A percentile compares a stretch with the other conserved stretches of the same genome.
These are phyloP conservation scores for Fusarium tuaranense DNA, from an alignment of 2,329 filamentous ascomycete species.

Conservation along the genomic window DNA sequence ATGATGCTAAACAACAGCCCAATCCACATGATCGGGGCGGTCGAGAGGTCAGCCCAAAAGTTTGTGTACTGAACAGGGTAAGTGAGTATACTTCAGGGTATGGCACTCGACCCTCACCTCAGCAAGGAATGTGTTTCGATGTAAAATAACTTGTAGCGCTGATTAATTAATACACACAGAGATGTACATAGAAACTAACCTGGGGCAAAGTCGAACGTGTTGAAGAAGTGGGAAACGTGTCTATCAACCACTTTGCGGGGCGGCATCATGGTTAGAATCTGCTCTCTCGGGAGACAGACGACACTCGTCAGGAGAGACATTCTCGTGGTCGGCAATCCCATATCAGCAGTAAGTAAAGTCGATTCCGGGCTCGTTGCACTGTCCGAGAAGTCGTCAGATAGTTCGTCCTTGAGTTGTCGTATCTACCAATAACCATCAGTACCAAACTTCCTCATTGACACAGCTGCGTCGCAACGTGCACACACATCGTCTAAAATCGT, in stretches of 20 bases:
- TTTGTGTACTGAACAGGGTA: neutral
- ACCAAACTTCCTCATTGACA: neutral
- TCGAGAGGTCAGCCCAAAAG: neutral
- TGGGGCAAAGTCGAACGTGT: slow-evolving; percentile 27
- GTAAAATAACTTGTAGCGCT: neutral
- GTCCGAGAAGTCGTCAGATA: neutral
- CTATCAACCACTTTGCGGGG: slow-evolving; percentile 32
- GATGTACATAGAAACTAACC: neutral
- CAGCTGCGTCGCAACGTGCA: neutral
- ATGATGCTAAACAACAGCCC: slow-evolving; percentile 19
- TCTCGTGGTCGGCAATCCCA: neutral
- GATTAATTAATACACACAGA: too few species aligned
- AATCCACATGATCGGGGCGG: slow-evolving; percentile 14
- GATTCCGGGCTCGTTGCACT: neutral
- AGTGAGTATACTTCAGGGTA: neutral
- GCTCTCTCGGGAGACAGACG: slow-evolving; percentile 5
- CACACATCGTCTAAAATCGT: slow-evolving; percentile 22
- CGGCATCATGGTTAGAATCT: slow-evolving; percentile 28
- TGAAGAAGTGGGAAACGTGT: slow-evolving; percentile 35
- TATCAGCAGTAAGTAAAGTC: neutral
- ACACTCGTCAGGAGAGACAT: neutral
- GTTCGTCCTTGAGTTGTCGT: neutral
- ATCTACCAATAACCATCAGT: neutral
- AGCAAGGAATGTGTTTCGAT: neutral
- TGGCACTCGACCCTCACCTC: neutral